These are phyloP conservation scores for Calocybe gangraenosa DNA, from an alignment of 768 basidiomycete species.

Conservation along the genomic window DNA sequence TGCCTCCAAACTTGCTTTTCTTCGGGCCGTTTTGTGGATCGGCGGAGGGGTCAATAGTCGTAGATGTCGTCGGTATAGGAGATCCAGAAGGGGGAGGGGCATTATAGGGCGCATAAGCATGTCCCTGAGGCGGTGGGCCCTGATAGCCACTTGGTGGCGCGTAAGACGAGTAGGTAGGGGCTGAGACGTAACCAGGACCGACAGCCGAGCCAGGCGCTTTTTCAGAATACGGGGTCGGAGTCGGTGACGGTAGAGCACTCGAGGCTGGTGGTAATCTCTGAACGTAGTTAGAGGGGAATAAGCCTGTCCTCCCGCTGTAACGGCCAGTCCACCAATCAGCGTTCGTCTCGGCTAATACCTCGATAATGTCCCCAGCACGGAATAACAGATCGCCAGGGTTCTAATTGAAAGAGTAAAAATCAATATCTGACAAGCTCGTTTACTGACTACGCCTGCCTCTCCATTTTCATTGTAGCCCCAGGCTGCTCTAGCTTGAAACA, in stretches of 20 bases:
- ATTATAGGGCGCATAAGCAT: slow-evolving; percentile 9
- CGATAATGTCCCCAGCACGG: slow-evolving; percentile 66
- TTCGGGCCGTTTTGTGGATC: slow-evolving; percentile 36
- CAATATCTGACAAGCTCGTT: neutral
- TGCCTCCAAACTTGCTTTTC: slow-evolving; percentile 47
- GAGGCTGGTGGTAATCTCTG: slow-evolving; percentile 37
- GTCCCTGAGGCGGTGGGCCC: slow-evolving; percentile 10
- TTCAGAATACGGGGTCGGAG: slow-evolving; percentile 9
- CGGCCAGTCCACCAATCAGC: slow-evolving; percentile 87
- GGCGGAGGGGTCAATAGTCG: slow-evolving; percentile 18
- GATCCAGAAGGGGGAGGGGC: slow-evolving; percentile 7
- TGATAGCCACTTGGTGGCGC: slow-evolving; percentile 8
- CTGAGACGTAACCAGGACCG: neutral
- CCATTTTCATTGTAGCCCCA: slow-evolving; percentile 67
- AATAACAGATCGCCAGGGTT: slow-evolving; percentile 75
- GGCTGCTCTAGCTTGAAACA: slow-evolving; percentile 45
- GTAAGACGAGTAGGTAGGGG: slow-evolving; percentile 6
- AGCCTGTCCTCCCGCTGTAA: slow-evolving; percentile 53
- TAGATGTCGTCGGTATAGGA: too few species aligned
- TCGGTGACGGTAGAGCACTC: slow-evolving; percentile 7
- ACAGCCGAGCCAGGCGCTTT: slow-evolving; percentile 3
- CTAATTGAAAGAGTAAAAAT: slow-evolving; percentile 28
- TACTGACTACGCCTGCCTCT: slow-evolving; percentile 28
- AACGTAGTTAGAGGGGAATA: slow-evolving; percentile 76
- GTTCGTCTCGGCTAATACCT: slow-evolving; percentile 70